Conservation (phyloP, 1,139 yeast species). For the Blastobotrys buckinghamii region DNA sequence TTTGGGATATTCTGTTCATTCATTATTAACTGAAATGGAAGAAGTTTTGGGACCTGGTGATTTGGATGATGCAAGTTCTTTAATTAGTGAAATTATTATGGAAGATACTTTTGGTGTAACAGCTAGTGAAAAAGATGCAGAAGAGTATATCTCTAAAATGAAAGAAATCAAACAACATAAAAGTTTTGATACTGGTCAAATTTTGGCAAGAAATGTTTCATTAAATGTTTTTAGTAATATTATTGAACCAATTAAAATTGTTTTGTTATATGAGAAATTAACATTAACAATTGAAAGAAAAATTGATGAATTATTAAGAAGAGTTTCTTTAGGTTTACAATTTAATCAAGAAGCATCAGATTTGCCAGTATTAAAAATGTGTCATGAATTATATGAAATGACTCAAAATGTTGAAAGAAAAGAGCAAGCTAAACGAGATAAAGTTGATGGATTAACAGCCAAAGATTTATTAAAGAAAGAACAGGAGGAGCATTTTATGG, state of each 20-base stretch:
- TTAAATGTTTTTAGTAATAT: slow-evolving; percentile 54
- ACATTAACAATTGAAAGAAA: slow-evolving; percentile 66
- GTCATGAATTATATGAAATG: slow-evolving; percentile 66
- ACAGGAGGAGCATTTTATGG: slow-evolving; percentile 52
- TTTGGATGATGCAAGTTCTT: slow-evolving; percentile 58
- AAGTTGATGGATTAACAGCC: slow-evolving; percentile 27
- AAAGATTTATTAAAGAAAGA: slow-evolving; percentile 19
- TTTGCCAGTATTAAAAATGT: slow-evolving; percentile 57
- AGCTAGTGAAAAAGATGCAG: slow-evolving; percentile 93
- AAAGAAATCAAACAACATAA: slow-evolving; percentile 87
- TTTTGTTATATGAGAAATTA: slow-evolving; percentile 59
- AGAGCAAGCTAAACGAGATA: slow-evolving; percentile 23
- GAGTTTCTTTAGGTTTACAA: slow-evolving; percentile 72
- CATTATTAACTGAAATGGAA: slow-evolving; percentile 52
- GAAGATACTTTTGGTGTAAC: slow-evolving; percentile 91
- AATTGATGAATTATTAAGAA: slow-evolving; percentile 69
- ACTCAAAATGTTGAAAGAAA: slow-evolving; percentile 36
- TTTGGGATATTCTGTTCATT: slow-evolving; percentile 80
- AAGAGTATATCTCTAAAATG: slow-evolving; percentile 80
- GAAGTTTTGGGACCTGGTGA: slow-evolving; percentile 58
- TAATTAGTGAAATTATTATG: slow-evolving; percentile 72
- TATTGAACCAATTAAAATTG: slow-evolving; percentile 60
- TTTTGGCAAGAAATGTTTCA: slow-evolving; percentile 61
- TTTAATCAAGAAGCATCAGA: slow-evolving; percentile 58
- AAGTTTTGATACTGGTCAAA: slow-evolving; percentile 82